A percentile compares a stretch with the other conserved stretches of the same genome.
Evolutionary conservation across 2,329 filamentous ascomycete species (phyloP).

Genomic region (Colletotrichum endophyticum): DNA sequence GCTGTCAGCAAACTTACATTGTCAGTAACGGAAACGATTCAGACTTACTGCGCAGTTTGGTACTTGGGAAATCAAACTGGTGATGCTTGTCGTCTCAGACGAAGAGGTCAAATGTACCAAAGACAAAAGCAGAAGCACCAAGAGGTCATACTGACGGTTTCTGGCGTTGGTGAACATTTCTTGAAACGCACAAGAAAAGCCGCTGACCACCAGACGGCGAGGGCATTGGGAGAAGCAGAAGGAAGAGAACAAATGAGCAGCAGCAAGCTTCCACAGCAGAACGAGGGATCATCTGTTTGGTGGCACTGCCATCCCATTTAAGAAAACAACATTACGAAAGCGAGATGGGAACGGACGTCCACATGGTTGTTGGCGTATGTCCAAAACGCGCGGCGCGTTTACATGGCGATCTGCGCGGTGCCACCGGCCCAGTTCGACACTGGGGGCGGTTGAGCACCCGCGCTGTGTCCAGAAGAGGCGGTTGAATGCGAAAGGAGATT

Average conservation of each 20-base stretch:
- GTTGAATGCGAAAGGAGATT: not conserved
- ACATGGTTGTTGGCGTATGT: not conserved
- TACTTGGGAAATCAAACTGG: not conserved
- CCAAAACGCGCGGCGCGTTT: not conserved
- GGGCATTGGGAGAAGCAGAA: not conserved
- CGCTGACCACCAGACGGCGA: not conserved
- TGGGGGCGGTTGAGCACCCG: not conserved
- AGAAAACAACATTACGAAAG: not conserved
- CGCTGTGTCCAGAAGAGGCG: not conserved
- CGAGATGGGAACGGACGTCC: not conserved
- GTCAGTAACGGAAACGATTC: fast-evolving
- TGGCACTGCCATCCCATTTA: not conserved
- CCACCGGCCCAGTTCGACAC: not conserved
- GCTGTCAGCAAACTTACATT: fast-evolving
- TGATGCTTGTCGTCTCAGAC: not conserved
- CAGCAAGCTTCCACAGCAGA: not conserved
- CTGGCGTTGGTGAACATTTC: not conserved
- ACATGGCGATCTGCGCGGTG: not conserved
- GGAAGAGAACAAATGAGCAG: not conserved
- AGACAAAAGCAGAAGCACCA: not conserved
- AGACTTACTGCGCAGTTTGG: not conserved
- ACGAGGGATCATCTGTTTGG: not conserved
- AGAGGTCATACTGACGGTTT: not conserved
- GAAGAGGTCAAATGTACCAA: not conserved
- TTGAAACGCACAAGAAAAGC: not conserved